phyloP scores from a whole-genome alignment of 495 filamentous ascomycete genomes.

The Aspergillus homomorphus region DNA sequence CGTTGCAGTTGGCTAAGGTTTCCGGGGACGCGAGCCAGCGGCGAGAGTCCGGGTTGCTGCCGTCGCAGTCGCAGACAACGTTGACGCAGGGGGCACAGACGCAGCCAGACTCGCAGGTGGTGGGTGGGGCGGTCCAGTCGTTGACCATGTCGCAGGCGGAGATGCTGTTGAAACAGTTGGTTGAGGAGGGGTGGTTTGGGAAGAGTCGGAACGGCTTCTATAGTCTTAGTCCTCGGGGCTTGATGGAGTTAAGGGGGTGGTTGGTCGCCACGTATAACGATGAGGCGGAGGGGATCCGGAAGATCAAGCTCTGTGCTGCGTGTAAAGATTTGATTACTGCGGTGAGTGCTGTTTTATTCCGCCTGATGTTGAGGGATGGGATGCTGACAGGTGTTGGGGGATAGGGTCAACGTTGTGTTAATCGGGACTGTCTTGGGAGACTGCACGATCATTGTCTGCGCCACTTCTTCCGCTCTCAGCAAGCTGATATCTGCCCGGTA shows the following conservation, averaged over 20 bases:
- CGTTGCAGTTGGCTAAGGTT: slow-evolving; percentile 46
- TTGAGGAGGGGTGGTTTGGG: slow-evolving; percentile 83
- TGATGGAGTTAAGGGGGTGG: slow-evolving; percentile 84
- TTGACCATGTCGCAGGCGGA: slow-evolving; percentile 77
- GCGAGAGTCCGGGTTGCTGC: slow-evolving; percentile 21
- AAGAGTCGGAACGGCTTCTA: slow-evolving; percentile 67
- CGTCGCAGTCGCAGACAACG: slow-evolving; percentile 14
- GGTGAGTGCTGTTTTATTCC: slow-evolving; percentile 36
- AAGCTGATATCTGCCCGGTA: slow-evolving; percentile 64
- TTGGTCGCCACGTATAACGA: slow-evolving; percentile 84
- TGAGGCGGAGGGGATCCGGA: slow-evolving; percentile 48
- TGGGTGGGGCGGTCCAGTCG: slow-evolving; percentile 43
- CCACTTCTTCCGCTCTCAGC: slow-evolving; percentile 66
- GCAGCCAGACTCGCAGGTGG: slow-evolving; percentile 21
- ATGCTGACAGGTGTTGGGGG: slow-evolving; percentile 8
- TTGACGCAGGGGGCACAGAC: slow-evolving; percentile 30
- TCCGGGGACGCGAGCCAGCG: slow-evolving; percentile 31
- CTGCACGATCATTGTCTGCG: slow-evolving; percentile 76
- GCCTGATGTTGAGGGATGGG: background rate
- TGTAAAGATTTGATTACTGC: slow-evolving; percentile 90
- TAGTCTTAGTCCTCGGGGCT: slow-evolving; percentile 66
- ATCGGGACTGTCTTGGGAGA: slow-evolving; percentile 62
- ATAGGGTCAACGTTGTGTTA: slow-evolving; percentile 75
- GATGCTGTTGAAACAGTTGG: slow-evolving; percentile 61
- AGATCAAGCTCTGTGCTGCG: slow-evolving; percentile 82